Conservation (phyloP, 2,329 filamentous ascomycete species). For the Exophiala oligosperma region DNA sequence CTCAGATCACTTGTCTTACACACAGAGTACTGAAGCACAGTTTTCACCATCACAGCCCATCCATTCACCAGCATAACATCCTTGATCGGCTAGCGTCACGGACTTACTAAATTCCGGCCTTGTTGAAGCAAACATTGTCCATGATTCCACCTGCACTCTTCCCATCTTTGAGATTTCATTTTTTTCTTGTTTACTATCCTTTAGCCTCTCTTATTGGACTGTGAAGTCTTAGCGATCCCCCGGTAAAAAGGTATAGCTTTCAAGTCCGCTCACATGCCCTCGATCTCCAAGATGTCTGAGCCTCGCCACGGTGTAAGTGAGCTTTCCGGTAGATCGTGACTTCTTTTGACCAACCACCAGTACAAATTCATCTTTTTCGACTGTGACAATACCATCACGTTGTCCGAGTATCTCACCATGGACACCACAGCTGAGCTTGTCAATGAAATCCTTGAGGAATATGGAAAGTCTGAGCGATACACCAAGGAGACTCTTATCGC, state of each 20-base stretch:
- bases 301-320: not conserved
- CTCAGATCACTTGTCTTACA: not conserved
- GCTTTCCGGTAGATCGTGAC: not conserved
- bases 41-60: too few relatives aligned
- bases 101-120: not conserved
- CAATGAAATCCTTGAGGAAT: slow-evolving; percentile 76
- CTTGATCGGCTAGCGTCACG: not conserved
- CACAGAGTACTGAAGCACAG: too few relatives aligned
- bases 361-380: slow-evolving; percentile 74
- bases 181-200: not conserved
- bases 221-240: too few relatives aligned
- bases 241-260: too few relatives aligned
- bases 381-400: slow-evolving; percentile 84
- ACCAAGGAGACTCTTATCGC: slow-evolving; percentile 75
- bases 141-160: not conserved
- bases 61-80: not conserved
- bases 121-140: not conserved
- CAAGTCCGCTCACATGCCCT: too few relatives aligned
- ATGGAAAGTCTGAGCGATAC: slow-evolving; percentile 67
- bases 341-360: slow-evolving; percentile 35
- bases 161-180: not conserved
- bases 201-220: not conserved
- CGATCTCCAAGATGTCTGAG: not conserved
- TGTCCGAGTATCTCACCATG: slow-evolving; percentile 87
- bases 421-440: slow-evolving; percentile 86